phyloP scores from a whole-genome alignment of 495 filamentous ascomycete species.

The Tirmania nivea region DNA sequence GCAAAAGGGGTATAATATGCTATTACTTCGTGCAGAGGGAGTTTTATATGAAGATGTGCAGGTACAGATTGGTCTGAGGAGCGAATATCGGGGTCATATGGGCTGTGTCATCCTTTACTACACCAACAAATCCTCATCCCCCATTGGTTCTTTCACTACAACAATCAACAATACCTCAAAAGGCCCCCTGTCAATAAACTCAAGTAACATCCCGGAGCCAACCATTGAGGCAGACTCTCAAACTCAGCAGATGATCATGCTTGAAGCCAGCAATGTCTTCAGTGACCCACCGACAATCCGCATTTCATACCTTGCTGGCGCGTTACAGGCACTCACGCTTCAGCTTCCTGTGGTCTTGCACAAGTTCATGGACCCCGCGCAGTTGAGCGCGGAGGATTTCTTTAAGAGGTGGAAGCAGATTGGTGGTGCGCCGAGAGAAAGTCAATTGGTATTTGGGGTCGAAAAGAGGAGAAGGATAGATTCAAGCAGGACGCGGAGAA shows the following conservation, averaged over 20 bases:
- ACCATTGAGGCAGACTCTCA: constrained; percentile 52
- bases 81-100: constrained; percentile 82
- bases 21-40: constrained; percentile 61
- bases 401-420: constrained; percentile 99
- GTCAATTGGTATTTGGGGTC: constrained; percentile 63
- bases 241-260: constrained; percentile 84
- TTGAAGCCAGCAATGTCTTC: constrained; percentile 67
- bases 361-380: constrained; percentile 87
- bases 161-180: constrained; percentile 67
- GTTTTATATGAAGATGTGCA: constrained; percentile 88
- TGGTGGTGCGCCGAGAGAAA: constrained; percentile 64
- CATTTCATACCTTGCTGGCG: constrained; percentile 81
- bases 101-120: constrained; percentile 92
- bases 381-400: constrained; percentile 70
- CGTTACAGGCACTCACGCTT: constrained; percentile 77
- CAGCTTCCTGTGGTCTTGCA: constrained; percentile 75
- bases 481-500: constrained; percentile 25
- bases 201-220: constrained; percentile 72
- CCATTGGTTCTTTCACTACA: constrained; percentile 77
- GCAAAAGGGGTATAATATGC: constrained; percentile 72
- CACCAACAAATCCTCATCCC: constrained; percentile 67
- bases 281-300: constrained; percentile 71
- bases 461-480: constrained; percentile 30
- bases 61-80: constrained; percentile 76
- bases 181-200: constrained; percentile 52